Evolutionary conservation across 164 flowering plant genomes (phyloP), one percentile per base, ranked within the genome.

Genomic region (Chloranthus sessilifolius): DNA sequence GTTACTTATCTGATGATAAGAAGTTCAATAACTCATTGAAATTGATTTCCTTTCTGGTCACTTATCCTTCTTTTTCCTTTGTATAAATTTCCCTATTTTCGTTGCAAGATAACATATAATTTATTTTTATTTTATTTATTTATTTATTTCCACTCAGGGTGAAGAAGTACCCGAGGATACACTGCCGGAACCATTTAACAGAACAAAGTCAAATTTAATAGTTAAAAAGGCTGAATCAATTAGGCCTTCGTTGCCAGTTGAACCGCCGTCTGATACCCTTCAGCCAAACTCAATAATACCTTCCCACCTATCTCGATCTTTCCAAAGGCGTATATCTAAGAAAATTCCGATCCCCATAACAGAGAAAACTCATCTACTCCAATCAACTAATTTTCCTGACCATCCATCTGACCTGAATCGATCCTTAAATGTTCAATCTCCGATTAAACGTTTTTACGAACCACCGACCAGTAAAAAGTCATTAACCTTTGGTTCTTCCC

Each of bases 91-190:
- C n/a, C n/a, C n/a, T n/a, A n/a, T n/a, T n/a, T n/a, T n/a, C n/a
- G n/a, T n/a, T n/a, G n/a, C n/a, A n/a, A n/a, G n/a, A n/a, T n/a
- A n/a, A n/a, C n/a, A n/a, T n/a, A n/a, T n/a, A n/a, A n/a, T n/a
- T n/a, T n/a, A n/a, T n/a, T n/a, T n/a, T n/a, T n/a, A n/a, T n/a
- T n/a, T n/a, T n/a, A n/a, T n/a, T n/a, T n/a, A n/a, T n/a, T n/a
- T n/a, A n/a, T n/a, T n/a, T n/a, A n/a, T n/a, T n/a, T n/a, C n/a
- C n/a, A n/a, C n/a, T 37, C 74, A 89, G 90, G 90, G 61, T 1
- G 77, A 68, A 44, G 87, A 82, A 10, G 50, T 88, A 66, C 91
- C 96, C 15, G 77, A 74, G 63, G 92, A 58, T 52, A 29, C 45
- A 22, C 62, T 78, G 7, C 89, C 91, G 12, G 78, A 65, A 51